Evolutionary conservation across 495 filamentous ascomycete genomes (phyloP), one percentile per base, ranked within the genome.

Genomic region (Massariosphaeria phaeospora): DNA sequence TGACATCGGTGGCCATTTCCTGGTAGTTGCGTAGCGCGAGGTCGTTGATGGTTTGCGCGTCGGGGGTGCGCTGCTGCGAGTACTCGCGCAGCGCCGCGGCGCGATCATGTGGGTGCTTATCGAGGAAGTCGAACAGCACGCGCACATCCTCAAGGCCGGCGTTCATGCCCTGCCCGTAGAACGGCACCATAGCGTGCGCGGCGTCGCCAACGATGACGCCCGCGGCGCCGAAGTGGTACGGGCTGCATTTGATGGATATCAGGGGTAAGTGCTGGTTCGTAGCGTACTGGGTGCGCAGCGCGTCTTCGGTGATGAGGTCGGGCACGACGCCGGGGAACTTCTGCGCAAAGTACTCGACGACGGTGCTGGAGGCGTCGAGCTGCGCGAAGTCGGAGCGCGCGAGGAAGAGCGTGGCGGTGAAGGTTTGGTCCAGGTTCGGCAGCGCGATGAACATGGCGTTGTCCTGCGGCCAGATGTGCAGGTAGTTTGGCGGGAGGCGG

Each of bases 401-500:
- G 8, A 91, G 81, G 69, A 99, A 99, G 11, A 99, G 73, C 0
- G 93, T 99, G 70, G 89, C 96, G 0, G 91, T 97, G 65, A 99
- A 99, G 0, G 88, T 86, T 52, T 85, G 85, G 67, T 97, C 90
- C 12, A 82, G 73, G 45, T 84, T 88, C 0, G 93, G 91, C 23
- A 99, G 87, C 17, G 93, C 93, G 62, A 99, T 97, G 70, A 99
- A 99, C 93, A 99, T 97, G 66, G 89, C 86, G 11, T 88, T 80
- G 57, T 82, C 81, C 20, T 85, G 88, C 0, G 93, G 93, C 93
- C 93, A 99, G 70, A 99, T 99, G 67, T 99, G 93, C 1, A 99
- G 78, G 63, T 97, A 89, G 66, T 95, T 86, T 13, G 89, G 88
- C 0, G 86, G 89, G 48, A 96, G 87, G 26, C 73, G 73, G 67